phyloP scores from a whole-genome alignment of 2,329 filamentous ascomycete species.

The Clarireedia paspali region DNA sequence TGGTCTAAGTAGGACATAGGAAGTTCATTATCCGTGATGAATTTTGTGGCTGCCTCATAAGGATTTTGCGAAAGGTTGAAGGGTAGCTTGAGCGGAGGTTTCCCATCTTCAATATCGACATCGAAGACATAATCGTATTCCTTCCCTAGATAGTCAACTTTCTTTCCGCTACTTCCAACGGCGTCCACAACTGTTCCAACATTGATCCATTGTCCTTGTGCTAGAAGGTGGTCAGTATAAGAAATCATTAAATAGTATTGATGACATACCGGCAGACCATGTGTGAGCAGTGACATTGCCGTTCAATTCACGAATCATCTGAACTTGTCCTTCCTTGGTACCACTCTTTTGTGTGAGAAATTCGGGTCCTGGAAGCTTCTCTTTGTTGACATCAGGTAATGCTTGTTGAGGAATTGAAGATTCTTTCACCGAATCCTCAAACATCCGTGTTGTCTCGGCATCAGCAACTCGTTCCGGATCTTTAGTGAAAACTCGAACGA shows the following conservation, averaged over 20 bases:
- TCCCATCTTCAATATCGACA: constrained; percentile 91
- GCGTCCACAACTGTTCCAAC: constrained; percentile 94
- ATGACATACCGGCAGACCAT: constrained; percentile 53
- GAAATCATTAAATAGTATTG: neutral
- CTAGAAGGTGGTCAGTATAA: constrained; percentile 22
- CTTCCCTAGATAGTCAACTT: constrained; percentile 68
- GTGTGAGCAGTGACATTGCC: constrained; percentile 80
- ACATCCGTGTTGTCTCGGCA: constrained; percentile 58
- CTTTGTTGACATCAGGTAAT: constrained; percentile 78
- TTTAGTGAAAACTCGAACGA: constrained; percentile 78
- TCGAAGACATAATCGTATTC: constrained; percentile 97
- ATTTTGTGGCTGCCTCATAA: constrained; percentile 85
- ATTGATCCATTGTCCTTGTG: constrained; percentile 69
- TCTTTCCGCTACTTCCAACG: constrained; percentile 72
- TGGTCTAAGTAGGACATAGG: constrained; percentile 83
- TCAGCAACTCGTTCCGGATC: constrained; percentile 62
- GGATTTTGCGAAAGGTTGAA: constrained; percentile 90
- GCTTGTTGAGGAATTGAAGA: constrained; percentile 87
- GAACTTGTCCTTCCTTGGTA: constrained; percentile 92
- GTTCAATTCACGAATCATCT: constrained; percentile 79
- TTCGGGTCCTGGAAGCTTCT: constrained; percentile 80
- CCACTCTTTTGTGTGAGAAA: constrained; percentile 76
- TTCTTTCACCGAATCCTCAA: constrained; percentile 73
- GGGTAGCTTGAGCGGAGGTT: constrained; percentile 85
- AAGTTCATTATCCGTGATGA: constrained; percentile 81